phyloP scores from a whole-genome alignment of 1,284 basidiomycete genomes.

The Microbotryum silenes-acaulis region DNA sequence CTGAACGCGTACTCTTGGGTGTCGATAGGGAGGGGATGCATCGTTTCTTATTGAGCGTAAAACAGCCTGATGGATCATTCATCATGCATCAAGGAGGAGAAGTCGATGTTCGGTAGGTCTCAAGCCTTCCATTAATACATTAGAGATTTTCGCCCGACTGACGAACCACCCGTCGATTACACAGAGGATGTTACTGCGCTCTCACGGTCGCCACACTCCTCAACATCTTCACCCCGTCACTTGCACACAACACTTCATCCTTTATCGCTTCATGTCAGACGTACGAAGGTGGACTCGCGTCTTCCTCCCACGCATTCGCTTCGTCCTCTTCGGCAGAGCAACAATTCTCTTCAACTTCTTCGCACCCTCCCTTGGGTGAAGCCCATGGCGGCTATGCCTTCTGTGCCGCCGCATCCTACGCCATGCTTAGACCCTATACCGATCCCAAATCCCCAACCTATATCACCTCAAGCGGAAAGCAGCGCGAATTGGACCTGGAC shows the following conservation, averaged over 20 bases:
- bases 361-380: slow-evolving; percentile 57
- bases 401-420: slow-evolving; percentile 79
- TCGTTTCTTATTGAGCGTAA: slow-evolving; percentile 83
- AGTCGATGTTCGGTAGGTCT: slow-evolving; percentile 75
- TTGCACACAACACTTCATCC: slow-evolving; percentile 51
- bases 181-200: slow-evolving; percentile 67
- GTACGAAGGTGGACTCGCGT: slow-evolving; percentile 93
- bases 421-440: slow-evolving; percentile 55
- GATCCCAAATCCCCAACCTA: slow-evolving; percentile 9
- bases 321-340: slow-evolving; percentile 8
- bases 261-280: slow-evolving; percentile 69
- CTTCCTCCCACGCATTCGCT: slow-evolving; percentile 62
- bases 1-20: slow-evolving; percentile 39
- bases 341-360: slow-evolving; percentile 34
- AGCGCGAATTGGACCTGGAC: slow-evolving; percentile 51
- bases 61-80: slow-evolving; percentile 91
- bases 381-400: slow-evolving; percentile 97
- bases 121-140: not conserved
- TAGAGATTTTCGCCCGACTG: not conserved
- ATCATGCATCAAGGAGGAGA: slow-evolving; percentile 80
- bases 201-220: slow-evolving; percentile 61
- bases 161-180: slow-evolving; percentile 5
- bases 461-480: not conserved
- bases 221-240: slow-evolving; percentile 78
- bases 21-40: slow-evolving; percentile 74